Evolutionary conservation across 2,329 filamentous ascomycete species (phyloP), one percentile per base, ranked within the genome.

Genomic region (Didymellaceae sp.): DNA sequence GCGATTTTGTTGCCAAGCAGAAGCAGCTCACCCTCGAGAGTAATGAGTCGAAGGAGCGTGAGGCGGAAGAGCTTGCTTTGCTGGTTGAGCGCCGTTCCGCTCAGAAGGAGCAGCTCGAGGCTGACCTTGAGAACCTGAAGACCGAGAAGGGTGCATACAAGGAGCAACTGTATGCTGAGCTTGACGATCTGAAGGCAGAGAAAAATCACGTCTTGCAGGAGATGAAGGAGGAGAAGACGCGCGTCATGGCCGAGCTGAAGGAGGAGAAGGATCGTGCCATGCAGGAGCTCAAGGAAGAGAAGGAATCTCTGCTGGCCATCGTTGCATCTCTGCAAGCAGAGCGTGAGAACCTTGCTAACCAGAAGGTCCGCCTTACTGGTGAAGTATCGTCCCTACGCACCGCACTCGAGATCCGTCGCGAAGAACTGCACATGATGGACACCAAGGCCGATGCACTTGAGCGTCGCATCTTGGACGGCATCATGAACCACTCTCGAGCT

Each of bases 401-500:
- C 7, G 93, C 94, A 1, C 82, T 97, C 22, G 85, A 88, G 14
- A 86, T 97, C 48, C 88, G 94, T 45, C 88, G 90, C 34, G 93
- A 97, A 61, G 94, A 97, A 75, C 84, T 99, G 52, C 86, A 90
- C 35, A 82, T 89, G 20, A 97, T 99, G 89, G 93, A 97, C 71
- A 79, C 83, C 9, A 89, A 93, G 55, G 94, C 93, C 2, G 91
- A 97, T 71, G 84, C 86, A 3, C 80, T 99, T 18, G 94, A 99
- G 76, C 89, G 92, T 43, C 87, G 94, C 20, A 96, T 99, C 61
- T 78, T 99, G 24, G 93, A 97, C 59, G 92, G 93, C 20, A 90
- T 97, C 56, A 95, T 99, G 77, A 92, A 97, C 63, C 93, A 97
- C 71, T 97, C 93, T 16, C 88, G 93, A 6, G 86, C 93, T 20